Percentiles rank a stretch among this genome's conserved stretches.
Evolutionary conservation across 1,284 basidiomycete species (phyloP).

Genomic region (Mrakiaceae sp.): DNA sequence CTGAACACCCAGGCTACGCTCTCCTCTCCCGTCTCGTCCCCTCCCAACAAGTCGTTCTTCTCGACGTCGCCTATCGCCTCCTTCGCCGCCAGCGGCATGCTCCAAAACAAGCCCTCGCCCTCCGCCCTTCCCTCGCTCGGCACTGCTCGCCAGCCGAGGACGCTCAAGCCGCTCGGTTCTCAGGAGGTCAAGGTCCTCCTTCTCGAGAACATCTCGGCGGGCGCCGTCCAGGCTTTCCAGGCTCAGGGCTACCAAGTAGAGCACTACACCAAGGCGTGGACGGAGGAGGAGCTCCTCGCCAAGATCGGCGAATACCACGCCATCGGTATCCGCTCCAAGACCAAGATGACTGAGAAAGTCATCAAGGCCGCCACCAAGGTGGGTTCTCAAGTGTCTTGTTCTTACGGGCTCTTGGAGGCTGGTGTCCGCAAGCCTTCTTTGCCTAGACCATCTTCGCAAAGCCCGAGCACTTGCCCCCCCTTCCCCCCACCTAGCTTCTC

Average conservation of each 20-base stretch:
- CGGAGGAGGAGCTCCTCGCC: constrained; percentile 81
- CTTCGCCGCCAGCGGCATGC: background rate
- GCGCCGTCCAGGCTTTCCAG: constrained; percentile 72
- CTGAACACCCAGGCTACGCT: background rate
- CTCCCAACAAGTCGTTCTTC: background rate
- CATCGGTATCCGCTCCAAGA: constrained; percentile 94
- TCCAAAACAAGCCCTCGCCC: background rate
- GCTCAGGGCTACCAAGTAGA: constrained; percentile 88
- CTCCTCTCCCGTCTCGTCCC: constrained; percentile 1
- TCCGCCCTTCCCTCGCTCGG: background rate
- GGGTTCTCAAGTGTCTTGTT: constrained; percentile 21
- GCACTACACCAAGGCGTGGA: constrained; percentile 73
- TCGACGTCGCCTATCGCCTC: constrained; percentile 5
- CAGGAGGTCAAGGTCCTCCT: constrained; percentile 61
- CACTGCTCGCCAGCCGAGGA: constrained; percentile 7
- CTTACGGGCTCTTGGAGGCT: background rate
- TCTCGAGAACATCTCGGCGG: constrained; percentile 89
- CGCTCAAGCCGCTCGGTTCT: constrained; percentile 14
- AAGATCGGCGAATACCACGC: constrained; percentile 85
- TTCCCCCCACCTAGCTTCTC: background rate
- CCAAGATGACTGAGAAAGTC: constrained; percentile 83
- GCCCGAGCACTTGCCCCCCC: background rate
- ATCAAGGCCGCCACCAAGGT: constrained; percentile 76
- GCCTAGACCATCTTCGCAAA: background rate
- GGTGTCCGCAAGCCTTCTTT: background rate